phyloP scores from a whole-genome alignment of 768 basidiomycete species.

The Amanita brunnescens region DNA sequence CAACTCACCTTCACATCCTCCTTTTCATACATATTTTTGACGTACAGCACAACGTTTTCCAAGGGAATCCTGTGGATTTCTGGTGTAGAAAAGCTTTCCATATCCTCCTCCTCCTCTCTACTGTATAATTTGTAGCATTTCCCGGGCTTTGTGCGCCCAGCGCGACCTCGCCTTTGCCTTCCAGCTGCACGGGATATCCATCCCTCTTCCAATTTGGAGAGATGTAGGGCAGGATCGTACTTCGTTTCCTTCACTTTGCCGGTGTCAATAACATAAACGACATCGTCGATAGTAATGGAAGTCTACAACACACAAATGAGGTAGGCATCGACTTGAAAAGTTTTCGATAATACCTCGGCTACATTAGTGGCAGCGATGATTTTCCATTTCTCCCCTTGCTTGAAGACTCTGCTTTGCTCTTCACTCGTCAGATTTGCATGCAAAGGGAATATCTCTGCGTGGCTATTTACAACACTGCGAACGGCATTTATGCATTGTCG shows the following conservation, averaged over 20 bases:
- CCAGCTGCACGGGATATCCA: slow-evolving; percentile 77
- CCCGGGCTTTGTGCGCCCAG: slow-evolving; percentile 78
- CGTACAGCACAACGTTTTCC: slow-evolving; percentile 71
- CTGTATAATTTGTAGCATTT: slow-evolving; percentile 88
- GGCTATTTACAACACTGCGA: slow-evolving; percentile 22
- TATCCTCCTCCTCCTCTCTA: slow-evolving; percentile 53
- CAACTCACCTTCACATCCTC: slow-evolving; percentile 63
- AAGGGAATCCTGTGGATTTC: slow-evolving; percentile 86
- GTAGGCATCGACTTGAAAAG: background rate
- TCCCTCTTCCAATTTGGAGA: slow-evolving; percentile 71
- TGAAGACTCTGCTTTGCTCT: slow-evolving; percentile 77
- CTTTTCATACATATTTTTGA: slow-evolving; percentile 71
- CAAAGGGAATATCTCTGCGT: slow-evolving; percentile 60
- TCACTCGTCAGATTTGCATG: slow-evolving; percentile 84
- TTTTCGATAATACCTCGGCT: slow-evolving; percentile 54
- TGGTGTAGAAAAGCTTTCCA: slow-evolving; percentile 70
- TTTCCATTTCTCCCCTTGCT: slow-evolving; percentile 58
- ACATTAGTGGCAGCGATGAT: slow-evolving; percentile 89
- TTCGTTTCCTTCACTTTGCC: slow-evolving; percentile 83
- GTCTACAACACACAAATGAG: slow-evolving; percentile 39
- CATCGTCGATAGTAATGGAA: slow-evolving; percentile 86
- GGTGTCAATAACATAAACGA: slow-evolving; percentile 76
- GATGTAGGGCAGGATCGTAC: slow-evolving; percentile 58
- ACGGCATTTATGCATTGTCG: slow-evolving; percentile 65
- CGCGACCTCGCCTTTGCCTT: slow-evolving; percentile 79